phyloP scores from a whole-genome alignment of 805 yeast genomes.

The Monosporozyma siamensis region DNA sequence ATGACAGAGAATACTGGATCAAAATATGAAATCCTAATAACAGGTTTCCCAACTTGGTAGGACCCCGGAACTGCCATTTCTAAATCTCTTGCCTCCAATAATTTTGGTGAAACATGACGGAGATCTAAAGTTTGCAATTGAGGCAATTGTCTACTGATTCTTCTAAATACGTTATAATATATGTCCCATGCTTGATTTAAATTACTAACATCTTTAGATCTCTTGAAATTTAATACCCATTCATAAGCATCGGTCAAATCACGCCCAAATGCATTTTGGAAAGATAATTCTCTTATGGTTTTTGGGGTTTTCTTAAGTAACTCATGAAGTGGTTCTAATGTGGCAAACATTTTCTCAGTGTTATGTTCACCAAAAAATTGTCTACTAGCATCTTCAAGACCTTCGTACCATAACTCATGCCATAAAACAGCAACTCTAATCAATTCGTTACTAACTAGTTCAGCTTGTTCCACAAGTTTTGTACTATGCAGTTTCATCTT shows the following conservation, averaged over 20 bases:
- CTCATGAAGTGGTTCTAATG: slow-evolving; percentile 79
- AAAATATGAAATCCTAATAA: slow-evolving; percentile 61
- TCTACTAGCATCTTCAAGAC: slow-evolving; percentile 91
- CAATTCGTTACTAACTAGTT: slow-evolving; percentile 84
- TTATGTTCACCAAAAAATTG: slow-evolving; percentile 90
- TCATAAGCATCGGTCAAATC: slow-evolving; percentile 88
- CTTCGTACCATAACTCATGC: slow-evolving; percentile 98
- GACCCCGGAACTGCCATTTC: slow-evolving; percentile 93
- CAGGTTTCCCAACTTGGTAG: slow-evolving; percentile 73
- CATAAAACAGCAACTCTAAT: slow-evolving; percentile 92
- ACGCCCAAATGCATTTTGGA: slow-evolving; percentile 86
- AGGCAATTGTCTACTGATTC: slow-evolving; percentile 82
- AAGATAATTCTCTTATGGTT: slow-evolving; percentile 85
- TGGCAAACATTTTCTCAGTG: slow-evolving; percentile 90
- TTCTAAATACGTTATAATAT: slow-evolving; percentile 88
- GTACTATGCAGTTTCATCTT: slow-evolving; percentile 88
- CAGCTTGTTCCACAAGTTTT: slow-evolving; percentile 80
- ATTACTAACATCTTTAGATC: slow-evolving; percentile 75
- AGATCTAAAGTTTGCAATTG: slow-evolving; percentile 78
- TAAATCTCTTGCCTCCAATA: slow-evolving; percentile 66
- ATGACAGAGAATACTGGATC: slow-evolving; percentile 81
- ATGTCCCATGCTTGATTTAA: slow-evolving; percentile 98
- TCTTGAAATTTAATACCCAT: slow-evolving; percentile 79
- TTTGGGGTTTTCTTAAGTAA: slow-evolving; percentile 82
- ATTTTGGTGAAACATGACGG: slow-evolving; percentile 88